Percentiles rank a stretch among this genome's conserved stretches.
phyloP scores from a whole-genome alignment of 2,329 filamentous ascomycete species.

The Trichophyton verrucosum region DNA sequence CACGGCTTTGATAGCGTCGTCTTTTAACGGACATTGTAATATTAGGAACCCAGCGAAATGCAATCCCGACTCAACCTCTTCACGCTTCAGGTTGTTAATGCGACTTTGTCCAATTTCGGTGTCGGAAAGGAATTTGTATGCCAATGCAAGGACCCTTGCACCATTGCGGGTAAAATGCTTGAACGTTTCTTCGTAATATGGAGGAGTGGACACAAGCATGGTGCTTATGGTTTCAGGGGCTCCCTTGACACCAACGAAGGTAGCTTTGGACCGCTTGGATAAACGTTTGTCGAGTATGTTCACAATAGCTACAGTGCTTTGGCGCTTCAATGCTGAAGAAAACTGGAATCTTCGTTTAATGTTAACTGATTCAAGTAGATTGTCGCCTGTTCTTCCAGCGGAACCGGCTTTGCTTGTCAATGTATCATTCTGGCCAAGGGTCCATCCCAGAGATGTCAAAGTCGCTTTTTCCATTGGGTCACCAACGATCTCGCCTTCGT shows the following conservation, averaged over 20 bases:
- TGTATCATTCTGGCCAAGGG: conserved; percentile 75
- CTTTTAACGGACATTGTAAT: conserved; percentile 88
- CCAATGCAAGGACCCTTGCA: conserved; percentile 82
- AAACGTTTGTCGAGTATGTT: conserved; percentile 57
- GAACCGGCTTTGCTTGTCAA: conserved; percentile 51
- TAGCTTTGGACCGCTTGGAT: conserved; percentile 65
- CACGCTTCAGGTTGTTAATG: conserved; percentile 89
- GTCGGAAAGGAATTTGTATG: conserved; percentile 85
- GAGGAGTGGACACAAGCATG: conserved; percentile 70
- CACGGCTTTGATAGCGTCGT: conserved; percentile 85
- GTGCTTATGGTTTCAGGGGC: conserved; percentile 93
- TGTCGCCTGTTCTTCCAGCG: conserved; percentile 35
- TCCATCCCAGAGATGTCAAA: conserved; percentile 78
- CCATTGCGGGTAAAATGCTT: conserved; percentile 97
- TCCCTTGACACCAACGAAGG: conserved; percentile 91
- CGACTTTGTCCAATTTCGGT: conserved; percentile 68
- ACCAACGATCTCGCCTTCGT: conserved; percentile 93
- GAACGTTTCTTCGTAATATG: conserved; percentile 92
- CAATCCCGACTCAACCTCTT: conserved; percentile 74
- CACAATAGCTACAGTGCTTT: conserved; percentile 84
- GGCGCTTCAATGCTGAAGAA: conserved; percentile 87
- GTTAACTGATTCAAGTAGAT: conserved; percentile 60
- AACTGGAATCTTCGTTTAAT: conserved; percentile 97
- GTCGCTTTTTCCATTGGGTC: conserved; percentile 99
- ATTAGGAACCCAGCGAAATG: conserved; percentile 92